Conservation (phyloP, 306 rosid genomes). For the Rosa chinensis region DNA sequence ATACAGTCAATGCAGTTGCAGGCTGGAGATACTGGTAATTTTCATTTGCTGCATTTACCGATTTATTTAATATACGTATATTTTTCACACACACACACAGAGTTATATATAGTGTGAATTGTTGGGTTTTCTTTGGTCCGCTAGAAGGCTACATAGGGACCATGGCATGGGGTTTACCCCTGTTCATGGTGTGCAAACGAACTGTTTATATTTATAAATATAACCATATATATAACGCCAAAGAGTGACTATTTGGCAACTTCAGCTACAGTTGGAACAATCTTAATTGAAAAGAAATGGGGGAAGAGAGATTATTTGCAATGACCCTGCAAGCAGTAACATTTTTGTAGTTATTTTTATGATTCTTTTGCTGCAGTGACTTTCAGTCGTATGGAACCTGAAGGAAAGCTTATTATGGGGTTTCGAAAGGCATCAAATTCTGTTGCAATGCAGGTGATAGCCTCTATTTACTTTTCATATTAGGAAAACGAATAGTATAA, state of each 20-base stretch:
- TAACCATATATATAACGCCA: not conserved
- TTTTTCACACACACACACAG: not conserved
- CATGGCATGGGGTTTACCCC: not conserved
- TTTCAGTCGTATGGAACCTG: slow-evolving; percentile 99
- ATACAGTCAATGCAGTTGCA: slow-evolving; percentile 99
- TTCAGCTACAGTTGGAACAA: not conserved
- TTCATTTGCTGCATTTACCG: slow-evolving; percentile 5
- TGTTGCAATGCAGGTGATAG: slow-evolving; percentile 70
- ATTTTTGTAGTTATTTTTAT: not conserved
- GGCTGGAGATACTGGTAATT: slow-evolving; percentile 97
- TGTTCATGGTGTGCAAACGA: not conserved
- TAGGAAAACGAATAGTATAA: slow-evolving; percentile 34
- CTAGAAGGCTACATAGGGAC: not conserved
- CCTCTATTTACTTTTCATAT: slow-evolving; percentile 38
- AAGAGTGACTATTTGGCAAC: not conserved
- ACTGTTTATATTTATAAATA: not conserved
- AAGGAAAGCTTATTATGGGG: slow-evolving; percentile 98
- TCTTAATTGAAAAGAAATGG: not conserved
- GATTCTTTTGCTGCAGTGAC: slow-evolving; percentile 57
- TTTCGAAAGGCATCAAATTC: slow-evolving; percentile 85
- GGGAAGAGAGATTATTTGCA: not conserved
- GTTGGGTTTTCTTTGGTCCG: not conserved
- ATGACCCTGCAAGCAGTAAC: not conserved
- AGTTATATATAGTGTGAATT: not conserved
- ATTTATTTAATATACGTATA: not conserved